Percentiles rank a stretch among this genome's conserved stretches.
phyloP scores from a whole-genome alignment of 345 rosid species.

The Populus simonii region DNA sequence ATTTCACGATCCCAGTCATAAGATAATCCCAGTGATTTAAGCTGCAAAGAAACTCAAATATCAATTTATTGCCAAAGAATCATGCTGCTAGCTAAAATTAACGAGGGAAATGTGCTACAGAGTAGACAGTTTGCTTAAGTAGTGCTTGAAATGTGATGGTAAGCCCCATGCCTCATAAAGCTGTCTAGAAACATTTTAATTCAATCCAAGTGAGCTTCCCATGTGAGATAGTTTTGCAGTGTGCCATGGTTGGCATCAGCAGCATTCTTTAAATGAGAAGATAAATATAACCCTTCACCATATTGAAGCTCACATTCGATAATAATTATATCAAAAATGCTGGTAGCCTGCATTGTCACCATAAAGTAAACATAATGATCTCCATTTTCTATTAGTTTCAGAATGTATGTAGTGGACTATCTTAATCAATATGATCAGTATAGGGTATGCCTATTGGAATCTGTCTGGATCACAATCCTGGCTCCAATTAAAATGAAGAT shows the following conservation, averaged over 20 bases:
- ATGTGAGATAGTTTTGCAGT: background rate
- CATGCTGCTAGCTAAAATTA: background rate
- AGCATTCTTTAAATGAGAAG: background rate
- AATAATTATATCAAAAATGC: background rate
- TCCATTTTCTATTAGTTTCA: background rate
- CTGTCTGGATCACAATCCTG: background rate
- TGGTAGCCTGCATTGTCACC: background rate
- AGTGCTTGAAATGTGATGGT: background rate
- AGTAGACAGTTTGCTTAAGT: background rate
- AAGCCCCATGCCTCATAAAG: too few species aligned
- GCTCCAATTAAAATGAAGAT: background rate
- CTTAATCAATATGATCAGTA: background rate
- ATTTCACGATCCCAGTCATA: conserved; percentile 97
- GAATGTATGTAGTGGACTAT: background rate
- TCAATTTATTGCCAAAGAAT: conserved; percentile 7
- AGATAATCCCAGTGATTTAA: conserved; percentile 82
- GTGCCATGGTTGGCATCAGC: background rate
- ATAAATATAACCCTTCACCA: background rate
- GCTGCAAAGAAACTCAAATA: conserved; percentile 51
- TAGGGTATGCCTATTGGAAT: background rate
- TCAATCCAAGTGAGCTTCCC: background rate
- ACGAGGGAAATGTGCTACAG: background rate
- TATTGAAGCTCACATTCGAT: background rate
- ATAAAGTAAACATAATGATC: background rate
- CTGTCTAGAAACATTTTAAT: too few species aligned